Evolutionary conservation across 257 asterid species (phyloP).

Genomic region (Nicotiana tomentosiformis): DNA sequence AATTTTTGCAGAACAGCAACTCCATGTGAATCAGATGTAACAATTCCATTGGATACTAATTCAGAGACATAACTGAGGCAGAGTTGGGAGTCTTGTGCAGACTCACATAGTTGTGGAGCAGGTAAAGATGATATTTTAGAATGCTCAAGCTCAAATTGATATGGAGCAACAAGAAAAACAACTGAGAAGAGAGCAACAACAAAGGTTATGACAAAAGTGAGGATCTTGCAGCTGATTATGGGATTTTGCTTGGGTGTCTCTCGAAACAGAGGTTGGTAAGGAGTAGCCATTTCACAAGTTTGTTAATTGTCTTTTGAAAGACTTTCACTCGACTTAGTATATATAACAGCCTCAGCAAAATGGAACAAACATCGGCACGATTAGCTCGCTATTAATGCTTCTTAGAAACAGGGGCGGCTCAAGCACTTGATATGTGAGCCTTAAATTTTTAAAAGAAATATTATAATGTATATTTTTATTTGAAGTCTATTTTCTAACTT

Average conservation of each 20-base stretch:
- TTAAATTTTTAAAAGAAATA: no score
- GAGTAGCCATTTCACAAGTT: constrained; percentile 20
- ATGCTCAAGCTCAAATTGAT: neutral
- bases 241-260: constrained; percentile 9
- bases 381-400: no score
- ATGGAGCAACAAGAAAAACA: constrained; percentile 17
- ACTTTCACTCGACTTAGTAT: neutral
- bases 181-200: constrained; percentile 13
- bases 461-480: no score
- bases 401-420: no score
- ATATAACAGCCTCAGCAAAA: neutral
- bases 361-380: no score
- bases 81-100: constrained; percentile 23
- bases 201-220: constrained; percentile 16
- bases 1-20: constrained; percentile 11
- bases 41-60: constrained; percentile 4
- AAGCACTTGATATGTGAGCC: no score
- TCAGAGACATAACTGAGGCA: constrained; percentile 26
- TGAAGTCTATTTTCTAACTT: no score
- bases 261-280: constrained; percentile 23
- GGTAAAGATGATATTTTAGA: neutral
- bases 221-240: constrained; percentile 18
- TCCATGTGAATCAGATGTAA: neutral
- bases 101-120: constrained; percentile 19
- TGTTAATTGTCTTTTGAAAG: neutral